These are phyloP conservation scores for Russula brevipes DNA, from an alignment of 768 basidiomycete species.

Conservation along the genomic window DNA sequence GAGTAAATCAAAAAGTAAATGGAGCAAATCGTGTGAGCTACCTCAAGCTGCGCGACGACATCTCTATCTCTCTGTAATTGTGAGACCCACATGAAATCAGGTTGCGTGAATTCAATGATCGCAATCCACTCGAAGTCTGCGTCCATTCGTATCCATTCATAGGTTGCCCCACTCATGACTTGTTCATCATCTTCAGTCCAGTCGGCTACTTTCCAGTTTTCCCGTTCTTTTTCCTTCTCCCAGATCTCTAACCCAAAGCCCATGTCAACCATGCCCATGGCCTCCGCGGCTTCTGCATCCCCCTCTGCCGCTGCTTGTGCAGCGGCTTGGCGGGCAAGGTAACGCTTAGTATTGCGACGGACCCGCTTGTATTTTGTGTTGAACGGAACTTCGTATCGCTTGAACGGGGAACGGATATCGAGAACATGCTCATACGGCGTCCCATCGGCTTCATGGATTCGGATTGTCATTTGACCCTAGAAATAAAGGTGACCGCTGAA, in stretches of 20 bases:
- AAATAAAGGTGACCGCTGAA: background rate
- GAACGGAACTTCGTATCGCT: constrained; percentile 97
- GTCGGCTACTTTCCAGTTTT: constrained; percentile 94
- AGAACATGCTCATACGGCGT: constrained; percentile 98
- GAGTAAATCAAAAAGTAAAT: constrained; percentile 20
- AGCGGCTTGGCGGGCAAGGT: constrained; percentile 86
- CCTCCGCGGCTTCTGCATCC: constrained; percentile 86
- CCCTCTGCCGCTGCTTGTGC: constrained; percentile 91
- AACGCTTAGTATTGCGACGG: constrained; percentile 94
- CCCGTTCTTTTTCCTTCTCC: constrained; percentile 91
- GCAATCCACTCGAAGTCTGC: constrained; percentile 99
- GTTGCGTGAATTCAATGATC: constrained; percentile 87
- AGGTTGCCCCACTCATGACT: constrained; percentile 90
- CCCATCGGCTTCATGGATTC: constrained; percentile 98
- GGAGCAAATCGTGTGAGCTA: constrained; percentile 28
- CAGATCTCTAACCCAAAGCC: constrained; percentile 90
- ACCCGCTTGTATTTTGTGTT: constrained; percentile 98
- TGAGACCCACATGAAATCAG: constrained; percentile 98
- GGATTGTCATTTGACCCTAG: constrained; percentile 95
- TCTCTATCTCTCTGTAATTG: constrained; percentile 94
- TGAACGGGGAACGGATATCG: constrained; percentile 80
- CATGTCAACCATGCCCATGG: constrained; percentile 91
- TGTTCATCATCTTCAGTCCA: constrained; percentile 98
- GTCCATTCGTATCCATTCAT: constrained; percentile 99
- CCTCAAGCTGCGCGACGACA: constrained; percentile 96